Conservation (phyloP, 768 basidiomycete genomes). For the Boletellus sp. region DNA sequence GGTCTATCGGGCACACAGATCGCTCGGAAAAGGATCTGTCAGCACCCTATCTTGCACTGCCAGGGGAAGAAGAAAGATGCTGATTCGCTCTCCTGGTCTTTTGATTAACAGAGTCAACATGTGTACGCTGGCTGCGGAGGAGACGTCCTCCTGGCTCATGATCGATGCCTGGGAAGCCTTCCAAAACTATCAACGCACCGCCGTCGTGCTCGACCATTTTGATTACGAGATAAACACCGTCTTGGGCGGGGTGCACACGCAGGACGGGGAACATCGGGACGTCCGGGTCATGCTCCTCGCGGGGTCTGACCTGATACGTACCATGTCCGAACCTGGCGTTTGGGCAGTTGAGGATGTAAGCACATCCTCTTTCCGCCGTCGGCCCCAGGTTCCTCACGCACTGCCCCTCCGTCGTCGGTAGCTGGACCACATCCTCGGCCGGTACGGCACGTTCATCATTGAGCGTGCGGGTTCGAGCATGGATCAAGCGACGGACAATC, state of each 20-base stretch:
- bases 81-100: slow-evolving; percentile 17
- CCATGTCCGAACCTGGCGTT: slow-evolving; percentile 97
- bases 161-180: slow-evolving; percentile 98
- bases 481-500: slow-evolving; percentile 72
- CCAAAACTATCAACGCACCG: slow-evolving; percentile 92
- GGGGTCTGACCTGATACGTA: slow-evolving; percentile 96
- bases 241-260: slow-evolving; percentile 71
- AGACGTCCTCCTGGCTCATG: slow-evolving; percentile 94
- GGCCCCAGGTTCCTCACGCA: slow-evolving; percentile 13
- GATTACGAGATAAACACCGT: slow-evolving; percentile 89
- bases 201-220: slow-evolving; percentile 96
- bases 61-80: slow-evolving; percentile 16
- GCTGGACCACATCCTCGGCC: slow-evolving; percentile 95
- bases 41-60: background rate
- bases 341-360: slow-evolving; percentile 94
- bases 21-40: slow-evolving; percentile 5
- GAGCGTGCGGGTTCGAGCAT: slow-evolving; percentile 94
- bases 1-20: slow-evolving; percentile 3
- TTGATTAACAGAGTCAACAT: slow-evolving; percentile 63
- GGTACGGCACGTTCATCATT: slow-evolving; percentile 92
- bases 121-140: slow-evolving; percentile 86
- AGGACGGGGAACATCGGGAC: slow-evolving; percentile 69
- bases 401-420: slow-evolving; percentile 31
- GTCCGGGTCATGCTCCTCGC: slow-evolving; percentile 92
- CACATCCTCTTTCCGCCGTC: slow-evolving; percentile 15